These are phyloP conservation scores for Colletotrichum siamense DNA, from an alignment of 2,329 filamentous ascomycete species.

Conservation along the genomic window DNA sequence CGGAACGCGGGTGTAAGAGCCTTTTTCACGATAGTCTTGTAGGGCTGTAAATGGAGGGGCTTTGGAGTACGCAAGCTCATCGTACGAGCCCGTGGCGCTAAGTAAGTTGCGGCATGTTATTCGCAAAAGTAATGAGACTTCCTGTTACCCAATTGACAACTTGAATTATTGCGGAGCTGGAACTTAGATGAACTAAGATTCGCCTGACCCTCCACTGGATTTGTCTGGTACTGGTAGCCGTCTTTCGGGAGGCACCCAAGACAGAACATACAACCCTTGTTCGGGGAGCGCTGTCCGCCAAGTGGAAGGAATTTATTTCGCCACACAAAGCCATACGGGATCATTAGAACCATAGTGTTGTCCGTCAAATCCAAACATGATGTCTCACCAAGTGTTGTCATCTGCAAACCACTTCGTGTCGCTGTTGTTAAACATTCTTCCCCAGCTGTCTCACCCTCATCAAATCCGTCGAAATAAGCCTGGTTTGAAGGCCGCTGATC, in stretches of 20 bases:
- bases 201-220: neutral
- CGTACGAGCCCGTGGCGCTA: neutral
- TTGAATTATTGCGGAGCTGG: neutral
- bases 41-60: neutral
- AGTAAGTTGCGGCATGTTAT: neutral
- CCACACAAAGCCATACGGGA: neutral
- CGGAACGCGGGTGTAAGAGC: neutral
- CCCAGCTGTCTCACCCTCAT: neutral
- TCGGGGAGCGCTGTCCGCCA: neutral
- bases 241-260: neutral
- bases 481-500: neutral
- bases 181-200: neutral
- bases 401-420: neutral
- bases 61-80: neutral
- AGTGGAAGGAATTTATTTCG: neutral
- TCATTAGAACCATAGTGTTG: neutral
- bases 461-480: neutral
- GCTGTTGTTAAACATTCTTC: neutral
- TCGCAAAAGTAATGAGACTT: neutral
- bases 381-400: neutral
- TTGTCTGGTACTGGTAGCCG: neutral
- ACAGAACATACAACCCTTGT: neutral
- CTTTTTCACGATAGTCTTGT: neutral
- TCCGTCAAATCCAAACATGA: neutral
- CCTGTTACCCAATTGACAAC: neutral